Evolutionary conservation across 345 rosid genomes (phyloP), one percentile per base, ranked within the genome.

Genomic region (Eucalyptus sp.): DNA sequence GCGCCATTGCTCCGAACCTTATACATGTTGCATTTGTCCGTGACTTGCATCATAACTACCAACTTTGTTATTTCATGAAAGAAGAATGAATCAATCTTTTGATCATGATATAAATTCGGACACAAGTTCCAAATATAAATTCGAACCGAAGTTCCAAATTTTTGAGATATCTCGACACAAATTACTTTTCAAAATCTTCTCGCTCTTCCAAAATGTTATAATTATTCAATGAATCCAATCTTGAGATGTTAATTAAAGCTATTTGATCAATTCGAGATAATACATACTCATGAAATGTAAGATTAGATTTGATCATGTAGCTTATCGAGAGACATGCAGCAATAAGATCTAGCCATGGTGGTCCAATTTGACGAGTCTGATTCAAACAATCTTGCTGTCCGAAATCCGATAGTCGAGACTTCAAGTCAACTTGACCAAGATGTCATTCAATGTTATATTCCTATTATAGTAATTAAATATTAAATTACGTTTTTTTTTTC

Each of bases 281-380:
- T 22, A 17, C 10, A 17, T 41, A 9, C 22, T 27, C 49, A 37
- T 27, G 71, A 68, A 31, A 68, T 31, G 43, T 33, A 68, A 15
- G 79, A 20, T 16, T 68, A 31, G 43, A 31, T 68, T 66, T 31
- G 43, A 68, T 68, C 79, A 8, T 4, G 79, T 31, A 68, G 54
- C 29, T 43, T 92, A 92, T 96, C 97, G 86, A 94, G 97, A 88
- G 98, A 96, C 94, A 94, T 95, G 92, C 94, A 93, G 87, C 97
- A 94, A 89, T 91, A 96, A 17, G 96, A 94, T 7, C 97, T 96
- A 3, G 92, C 97, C 88, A 92, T 93, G 2, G 90, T 10, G 22
- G 98, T 94, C 96, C 97, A 96, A 90, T 92, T 95, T 76, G 96
- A 93, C 29, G 94, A 89, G 89, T 91, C 89, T n/a, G 92, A 71